phyloP scores from a whole-genome alignment of 1,284 basidiomycete genomes.

The Melampsora abietis-canadensis region DNA sequence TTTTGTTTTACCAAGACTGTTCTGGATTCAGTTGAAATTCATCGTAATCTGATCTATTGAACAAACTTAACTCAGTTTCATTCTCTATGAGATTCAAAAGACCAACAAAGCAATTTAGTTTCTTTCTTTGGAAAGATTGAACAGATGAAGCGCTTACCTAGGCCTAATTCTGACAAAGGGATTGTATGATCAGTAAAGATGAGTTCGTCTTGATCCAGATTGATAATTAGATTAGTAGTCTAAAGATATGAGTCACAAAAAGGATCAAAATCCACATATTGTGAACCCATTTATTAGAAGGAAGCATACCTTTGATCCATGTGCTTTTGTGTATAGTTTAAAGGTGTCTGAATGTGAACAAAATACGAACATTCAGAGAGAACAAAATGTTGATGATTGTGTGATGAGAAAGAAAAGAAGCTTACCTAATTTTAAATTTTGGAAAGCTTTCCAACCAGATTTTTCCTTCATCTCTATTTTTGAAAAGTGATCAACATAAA shows the following conservation, averaged over 20 bases:
- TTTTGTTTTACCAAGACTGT: slow-evolving; percentile 24
- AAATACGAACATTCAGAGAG: no score
- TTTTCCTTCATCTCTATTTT: slow-evolving; percentile 1
- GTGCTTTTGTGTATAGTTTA: slow-evolving; percentile 41
- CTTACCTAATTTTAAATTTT: slow-evolving; percentile 22
- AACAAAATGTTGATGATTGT: not conserved
- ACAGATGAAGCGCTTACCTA: slow-evolving; percentile 2
- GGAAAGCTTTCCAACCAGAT: slow-evolving; percentile 34
- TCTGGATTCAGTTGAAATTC: slow-evolving; percentile 30
- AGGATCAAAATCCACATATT: not conserved
- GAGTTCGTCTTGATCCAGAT: slow-evolving; percentile 34
- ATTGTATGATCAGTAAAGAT: slow-evolving; percentile 15
- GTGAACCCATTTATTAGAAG: not conserved
- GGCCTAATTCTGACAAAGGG: slow-evolving; percentile 12
- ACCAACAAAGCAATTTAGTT: not conserved
- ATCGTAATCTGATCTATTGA: slow-evolving; percentile 27
- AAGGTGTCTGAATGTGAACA: slow-evolving; percentile 23
- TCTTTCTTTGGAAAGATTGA: no score
- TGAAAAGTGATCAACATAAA: not conserved
- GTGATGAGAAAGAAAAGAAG: not conserved
- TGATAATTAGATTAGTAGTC: slow-evolving; percentile 42
- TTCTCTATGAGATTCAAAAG: slow-evolving; percentile 2
- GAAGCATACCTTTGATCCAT: slow-evolving; percentile 32
- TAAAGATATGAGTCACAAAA: not conserved
- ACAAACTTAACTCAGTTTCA: slow-evolving; percentile 40